A percentile compares a stretch with the other conserved stretches of the same genome.
Conservation (phyloP, 164 flowering plant genomes). For the Warburgia ugandensis region DNA sequence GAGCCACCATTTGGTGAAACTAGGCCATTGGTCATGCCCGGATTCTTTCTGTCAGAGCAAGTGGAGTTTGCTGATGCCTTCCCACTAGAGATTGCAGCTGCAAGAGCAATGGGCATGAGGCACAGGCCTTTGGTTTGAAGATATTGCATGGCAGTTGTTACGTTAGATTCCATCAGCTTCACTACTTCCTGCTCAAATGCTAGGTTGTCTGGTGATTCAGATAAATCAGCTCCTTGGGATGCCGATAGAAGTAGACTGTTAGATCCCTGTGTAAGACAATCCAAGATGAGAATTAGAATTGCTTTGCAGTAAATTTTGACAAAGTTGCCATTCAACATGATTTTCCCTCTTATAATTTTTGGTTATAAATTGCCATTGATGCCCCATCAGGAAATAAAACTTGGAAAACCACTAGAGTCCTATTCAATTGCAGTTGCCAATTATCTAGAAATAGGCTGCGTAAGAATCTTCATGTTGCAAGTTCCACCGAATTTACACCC, state of each 20-base stretch:
- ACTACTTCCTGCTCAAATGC: conserved; percentile 34
- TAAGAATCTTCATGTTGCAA: too few relatives aligned
- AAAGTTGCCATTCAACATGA: too few relatives aligned
- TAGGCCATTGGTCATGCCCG: conserved; percentile 4
- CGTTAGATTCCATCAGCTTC: conserved; percentile 32
- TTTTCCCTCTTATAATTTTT: too few relatives aligned
- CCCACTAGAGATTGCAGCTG: conserved; percentile 23
- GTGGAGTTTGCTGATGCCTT: conserved; percentile 7
- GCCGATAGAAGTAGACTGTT: conserved; percentile 17
- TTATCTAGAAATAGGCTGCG: too few relatives aligned
- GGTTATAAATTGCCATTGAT: too few relatives aligned
- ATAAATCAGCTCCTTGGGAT: conserved; percentile 13
- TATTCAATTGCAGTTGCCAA: too few relatives aligned
- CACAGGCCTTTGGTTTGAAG: conserved; percentile 33
- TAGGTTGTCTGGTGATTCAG: conserved; percentile 17
- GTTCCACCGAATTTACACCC: too few relatives aligned
- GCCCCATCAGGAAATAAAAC: too few relatives aligned
- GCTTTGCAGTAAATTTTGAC: too few relatives aligned
- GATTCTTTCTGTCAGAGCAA: conserved; percentile 12
- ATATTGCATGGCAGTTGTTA: conserved; percentile 32
- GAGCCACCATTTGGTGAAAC: conserved; percentile 10
- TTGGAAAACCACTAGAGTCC: too few relatives aligned
- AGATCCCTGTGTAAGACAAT: conserved; percentile 29
- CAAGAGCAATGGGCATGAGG: conserved; percentile 37
- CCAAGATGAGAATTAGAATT: too few relatives aligned